Evolutionary conservation across 352 stramenopile genomes (phyloP).

Genomic region (Phytophthora cryptogea): DNA sequence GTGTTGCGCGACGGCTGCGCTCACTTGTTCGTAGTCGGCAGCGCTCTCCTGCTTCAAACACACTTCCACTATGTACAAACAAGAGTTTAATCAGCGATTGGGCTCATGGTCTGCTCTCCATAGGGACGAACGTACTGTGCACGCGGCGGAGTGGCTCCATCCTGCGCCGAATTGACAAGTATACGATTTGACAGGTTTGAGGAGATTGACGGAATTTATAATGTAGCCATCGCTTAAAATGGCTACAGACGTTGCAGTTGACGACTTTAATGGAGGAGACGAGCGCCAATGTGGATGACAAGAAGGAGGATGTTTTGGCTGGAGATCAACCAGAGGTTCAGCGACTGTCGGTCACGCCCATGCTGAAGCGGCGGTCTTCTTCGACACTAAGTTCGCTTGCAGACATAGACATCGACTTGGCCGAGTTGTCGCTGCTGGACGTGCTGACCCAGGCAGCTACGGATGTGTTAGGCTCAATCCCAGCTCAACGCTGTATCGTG

Average conservation of each 20-base stretch:
- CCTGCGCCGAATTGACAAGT: neutral
- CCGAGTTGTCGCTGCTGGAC: slow-evolving; percentile 29
- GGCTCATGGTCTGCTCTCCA: neutral
- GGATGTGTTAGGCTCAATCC: slow-evolving; percentile 45
- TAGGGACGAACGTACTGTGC: slow-evolving; percentile 21
- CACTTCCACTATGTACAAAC: slow-evolving; percentile 53
- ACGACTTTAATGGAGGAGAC: neutral
- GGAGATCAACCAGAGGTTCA: slow-evolving; percentile 5
- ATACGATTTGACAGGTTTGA: neutral
- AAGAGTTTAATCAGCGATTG: neutral
- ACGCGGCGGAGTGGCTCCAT: slow-evolving; percentile 26
- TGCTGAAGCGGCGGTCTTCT: slow-evolving; percentile 12
- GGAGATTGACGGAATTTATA: neutral
- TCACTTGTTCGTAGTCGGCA: slow-evolving; percentile 42
- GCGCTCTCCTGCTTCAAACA: slow-evolving; percentile 55
- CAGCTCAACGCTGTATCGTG: slow-evolving; percentile 51
- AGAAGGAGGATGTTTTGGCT: neutral
- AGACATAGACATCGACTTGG: slow-evolving; percentile 20
- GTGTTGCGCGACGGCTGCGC: slow-evolving; percentile 25
- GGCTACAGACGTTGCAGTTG: slow-evolving; percentile 13
- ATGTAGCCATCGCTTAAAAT: slow-evolving; percentile 26
- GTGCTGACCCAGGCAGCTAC: slow-evolving; percentile 45
- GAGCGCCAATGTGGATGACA: neutral
- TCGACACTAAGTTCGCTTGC: slow-evolving; percentile 6
- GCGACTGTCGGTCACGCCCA: slow-evolving; percentile 3